Evolutionary conservation across 345 rosid species (phyloP).

Genomic region (Cardamine resedifolia): DNA sequence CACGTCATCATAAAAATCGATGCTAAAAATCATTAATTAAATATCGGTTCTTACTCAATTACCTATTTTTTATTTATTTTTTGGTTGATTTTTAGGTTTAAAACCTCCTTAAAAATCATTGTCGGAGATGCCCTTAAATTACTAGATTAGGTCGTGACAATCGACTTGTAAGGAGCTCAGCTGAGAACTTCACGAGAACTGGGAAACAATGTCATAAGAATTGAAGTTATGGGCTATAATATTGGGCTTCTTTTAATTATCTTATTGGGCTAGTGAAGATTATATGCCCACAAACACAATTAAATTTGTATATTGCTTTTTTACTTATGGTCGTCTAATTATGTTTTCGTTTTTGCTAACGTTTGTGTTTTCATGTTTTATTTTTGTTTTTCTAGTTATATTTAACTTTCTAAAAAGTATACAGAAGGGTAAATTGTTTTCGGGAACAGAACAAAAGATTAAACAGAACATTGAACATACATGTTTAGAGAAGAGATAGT

Average conservation of each 20-base stretch:
- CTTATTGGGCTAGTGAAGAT: neutral
- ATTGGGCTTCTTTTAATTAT: neutral
- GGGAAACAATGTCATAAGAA: neutral
- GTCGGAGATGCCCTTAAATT: too few species aligned
- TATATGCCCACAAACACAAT: neutral
- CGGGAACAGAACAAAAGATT: neutral
- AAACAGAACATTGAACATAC: neutral
- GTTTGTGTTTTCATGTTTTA: neutral
- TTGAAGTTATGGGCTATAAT: neutral
- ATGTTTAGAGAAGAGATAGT: neutral
- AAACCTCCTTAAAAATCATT: neutral
- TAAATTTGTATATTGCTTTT: neutral
- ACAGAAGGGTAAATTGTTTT: neutral
- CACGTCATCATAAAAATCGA: too few species aligned
- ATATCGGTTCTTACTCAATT: conserved; percentile 24
- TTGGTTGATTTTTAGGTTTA: too few species aligned
- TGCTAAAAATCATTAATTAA: too few species aligned
- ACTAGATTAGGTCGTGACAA: neutral
- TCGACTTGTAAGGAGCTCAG: too few species aligned
- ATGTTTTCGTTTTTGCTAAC: neutral
- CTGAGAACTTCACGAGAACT: too few species aligned
- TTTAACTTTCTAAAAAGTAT: neutral
- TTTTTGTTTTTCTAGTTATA: too few species aligned
- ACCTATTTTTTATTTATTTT: too few species aligned
- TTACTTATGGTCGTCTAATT: neutral